phyloP scores from a whole-genome alignment of 371 early-diverging fungal genomes.

The Paraphysoderma sedebokerense region DNA sequence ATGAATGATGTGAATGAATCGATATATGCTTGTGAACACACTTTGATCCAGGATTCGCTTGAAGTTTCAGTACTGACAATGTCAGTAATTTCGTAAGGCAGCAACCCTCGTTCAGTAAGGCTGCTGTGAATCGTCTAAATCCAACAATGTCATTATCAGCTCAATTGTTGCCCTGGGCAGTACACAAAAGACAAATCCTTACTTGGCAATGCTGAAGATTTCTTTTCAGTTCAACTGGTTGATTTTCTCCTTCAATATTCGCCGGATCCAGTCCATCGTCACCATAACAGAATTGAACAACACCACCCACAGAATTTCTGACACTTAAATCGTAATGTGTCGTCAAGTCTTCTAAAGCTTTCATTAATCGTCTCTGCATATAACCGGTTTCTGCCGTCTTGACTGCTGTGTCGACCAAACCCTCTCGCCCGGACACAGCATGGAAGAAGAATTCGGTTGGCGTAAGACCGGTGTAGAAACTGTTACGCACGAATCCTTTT shows the following conservation, averaged over 20 bases:
- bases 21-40: too few relatives aligned
- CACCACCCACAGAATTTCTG: slow-evolving; percentile 77
- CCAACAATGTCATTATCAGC: neutral
- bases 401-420: slow-evolving; percentile 99
- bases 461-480: slow-evolving; percentile 90
- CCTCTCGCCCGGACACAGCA: slow-evolving; percentile 99
- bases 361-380: slow-evolving; percentile 98
- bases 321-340: slow-evolving; percentile 94
- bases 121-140: slow-evolving; percentile 11
- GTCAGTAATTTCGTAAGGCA: neutral
- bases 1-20: neutral
- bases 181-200: neutral
- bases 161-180: neutral
- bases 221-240: slow-evolving; percentile 76
- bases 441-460: slow-evolving; percentile 99
- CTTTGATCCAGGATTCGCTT: too few relatives aligned
- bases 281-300: slow-evolving; percentile 96
- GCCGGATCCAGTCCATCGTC: slow-evolving; percentile 97
- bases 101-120: slow-evolving; percentile 7
- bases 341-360: slow-evolving; percentile 94
- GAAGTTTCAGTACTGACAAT: neutral
- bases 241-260: slow-evolving; percentile 78
- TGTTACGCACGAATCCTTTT: slow-evolving; percentile 96
- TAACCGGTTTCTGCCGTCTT: slow-evolving; percentile 99
- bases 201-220: slow-evolving; percentile 41